Evolutionary conservation across 73 alveolate genomes (phyloP).

Genomic region (Paramecium bursaria): DNA sequence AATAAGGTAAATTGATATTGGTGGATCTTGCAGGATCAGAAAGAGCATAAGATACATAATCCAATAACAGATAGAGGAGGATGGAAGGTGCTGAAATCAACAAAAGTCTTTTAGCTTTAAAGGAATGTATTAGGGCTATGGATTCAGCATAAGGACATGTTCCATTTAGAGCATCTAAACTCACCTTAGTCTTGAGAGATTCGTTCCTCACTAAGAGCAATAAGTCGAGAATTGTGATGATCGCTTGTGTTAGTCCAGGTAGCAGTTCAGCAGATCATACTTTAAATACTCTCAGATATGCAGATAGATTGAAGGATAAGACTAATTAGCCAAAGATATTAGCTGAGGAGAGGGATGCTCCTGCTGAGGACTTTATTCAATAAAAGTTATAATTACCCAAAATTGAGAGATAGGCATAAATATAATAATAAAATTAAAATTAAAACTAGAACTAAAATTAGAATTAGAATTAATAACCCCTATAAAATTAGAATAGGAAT

Average conservation of each 20-base stretch:
- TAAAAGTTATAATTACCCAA: not conserved
- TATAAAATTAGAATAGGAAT: too few relatives aligned
- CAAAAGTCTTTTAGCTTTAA: constrained; percentile 93
- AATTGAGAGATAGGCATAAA: constrained; percentile 55
- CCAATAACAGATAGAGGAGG: constrained; percentile 93
- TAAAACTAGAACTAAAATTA: constrained; percentile 65
- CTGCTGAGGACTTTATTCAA: constrained; percentile 53
- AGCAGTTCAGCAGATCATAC: constrained; percentile 96
- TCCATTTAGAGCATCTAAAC: constrained; percentile 98
- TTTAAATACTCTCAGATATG: constrained; percentile 89
- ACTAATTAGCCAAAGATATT: constrained; percentile 59
- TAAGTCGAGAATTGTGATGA: constrained; percentile 93
- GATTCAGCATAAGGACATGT: constrained; percentile 94
- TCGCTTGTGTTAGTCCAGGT: constrained; percentile 97
- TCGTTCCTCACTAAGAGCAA: constrained; percentile 91
- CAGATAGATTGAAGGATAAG: constrained; percentile 72
- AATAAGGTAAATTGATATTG: constrained; percentile 88
- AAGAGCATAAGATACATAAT: constrained; percentile 96
- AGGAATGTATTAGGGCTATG: constrained; percentile 98
- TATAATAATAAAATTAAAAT: constrained; percentile 64
- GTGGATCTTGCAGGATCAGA: constrained; percentile 98
- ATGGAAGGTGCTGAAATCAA: constrained; percentile 99
- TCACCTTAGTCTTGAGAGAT: constrained; percentile 97
- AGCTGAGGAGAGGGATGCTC: constrained; percentile 54
- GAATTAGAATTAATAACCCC: constrained; percentile 56